A percentile compares a stretch with the other conserved stretches of the same genome.
Evolutionary conservation across 2,329 filamentous ascomycete species (phyloP).

Genomic region (Fusarium bulbicola): DNA sequence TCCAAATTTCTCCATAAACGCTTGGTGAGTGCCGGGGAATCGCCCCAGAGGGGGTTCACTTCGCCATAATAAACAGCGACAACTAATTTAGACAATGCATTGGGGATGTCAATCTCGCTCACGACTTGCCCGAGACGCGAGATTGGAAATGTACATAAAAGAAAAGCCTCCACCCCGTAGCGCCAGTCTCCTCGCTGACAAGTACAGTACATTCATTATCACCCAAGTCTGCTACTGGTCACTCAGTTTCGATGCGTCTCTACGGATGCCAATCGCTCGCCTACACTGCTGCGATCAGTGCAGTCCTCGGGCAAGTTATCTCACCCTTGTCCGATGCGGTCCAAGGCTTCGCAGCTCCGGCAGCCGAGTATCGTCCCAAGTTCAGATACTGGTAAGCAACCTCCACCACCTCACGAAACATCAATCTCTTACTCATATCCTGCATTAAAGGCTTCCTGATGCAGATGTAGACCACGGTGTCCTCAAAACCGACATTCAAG

Average conservation of each 20-base stretch:
- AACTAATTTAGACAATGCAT: background rate
- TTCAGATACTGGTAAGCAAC: background rate
- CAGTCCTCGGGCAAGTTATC: background rate
- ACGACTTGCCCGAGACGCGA: background rate
- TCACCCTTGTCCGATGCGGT: background rate
- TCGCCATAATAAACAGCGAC: background rate
- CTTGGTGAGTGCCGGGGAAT: background rate
- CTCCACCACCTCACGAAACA: background rate
- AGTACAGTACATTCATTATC: background rate
- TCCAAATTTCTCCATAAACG: background rate
- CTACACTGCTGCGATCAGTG: accelerated
- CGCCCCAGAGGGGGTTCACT: background rate
- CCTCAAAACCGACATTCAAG: background rate
- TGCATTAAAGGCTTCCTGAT: background rate
- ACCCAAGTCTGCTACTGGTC: background rate
- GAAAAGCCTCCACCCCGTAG: background rate
- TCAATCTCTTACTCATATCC: background rate
- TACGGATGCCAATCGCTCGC: background rate
- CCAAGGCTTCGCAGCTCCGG: background rate
- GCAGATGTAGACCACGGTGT: background rate
- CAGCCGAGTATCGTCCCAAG: background rate
- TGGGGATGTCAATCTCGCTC: background rate
- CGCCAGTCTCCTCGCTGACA: background rate
- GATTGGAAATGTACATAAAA: background rate
- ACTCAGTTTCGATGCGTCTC: background rate